These are phyloP conservation scores for Gigaspora rosea DNA, from an alignment of 192 early-diverging fungal species.

Conservation along the genomic window DNA sequence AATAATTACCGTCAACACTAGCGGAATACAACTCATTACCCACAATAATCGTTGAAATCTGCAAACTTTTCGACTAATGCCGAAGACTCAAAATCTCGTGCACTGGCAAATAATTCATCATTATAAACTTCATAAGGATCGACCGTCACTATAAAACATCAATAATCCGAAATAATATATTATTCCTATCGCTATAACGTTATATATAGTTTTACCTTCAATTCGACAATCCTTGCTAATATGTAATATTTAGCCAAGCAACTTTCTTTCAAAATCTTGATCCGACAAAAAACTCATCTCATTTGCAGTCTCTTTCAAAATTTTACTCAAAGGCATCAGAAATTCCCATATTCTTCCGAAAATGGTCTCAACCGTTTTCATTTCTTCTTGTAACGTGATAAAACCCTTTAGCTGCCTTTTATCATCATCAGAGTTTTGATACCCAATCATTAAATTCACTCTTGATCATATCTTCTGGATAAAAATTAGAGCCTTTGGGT, in stretches of 20 bases:
- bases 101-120: slow-evolving; percentile 71
- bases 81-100: slow-evolving; percentile 62
- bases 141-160: background rate
- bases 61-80: slow-evolving; percentile 65
- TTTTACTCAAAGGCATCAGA: slow-evolving; percentile 56
- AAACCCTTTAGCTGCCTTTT: slow-evolving; percentile 61
- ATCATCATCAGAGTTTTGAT: slow-evolving; percentile 41
- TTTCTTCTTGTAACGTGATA: slow-evolving; percentile 60
- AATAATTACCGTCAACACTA: slow-evolving; percentile 55
- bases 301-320: slow-evolving; percentile 54
- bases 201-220: background rate
- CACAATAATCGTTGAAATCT: slow-evolving; percentile 69
- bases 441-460: slow-evolving; percentile 65
- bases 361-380: slow-evolving; percentile 49
- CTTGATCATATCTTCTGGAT: slow-evolving; percentile 70
- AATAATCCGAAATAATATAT: background rate
- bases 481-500: slow-evolving; percentile 67
- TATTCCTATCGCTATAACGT: too few relatives aligned
- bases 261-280: slow-evolving; percentile 68
- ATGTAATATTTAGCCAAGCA: slow-evolving; percentile 69
- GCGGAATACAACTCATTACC: slow-evolving; percentile 75
- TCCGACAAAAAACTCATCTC: slow-evolving; percentile 61
- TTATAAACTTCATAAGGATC: slow-evolving; percentile 48
- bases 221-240: slow-evolving; percentile 49
- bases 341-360: slow-evolving; percentile 58